These are phyloP conservation scores for Passiflora organensis DNA, from an alignment of 345 rosid species.

Conservation along the genomic window DNA sequence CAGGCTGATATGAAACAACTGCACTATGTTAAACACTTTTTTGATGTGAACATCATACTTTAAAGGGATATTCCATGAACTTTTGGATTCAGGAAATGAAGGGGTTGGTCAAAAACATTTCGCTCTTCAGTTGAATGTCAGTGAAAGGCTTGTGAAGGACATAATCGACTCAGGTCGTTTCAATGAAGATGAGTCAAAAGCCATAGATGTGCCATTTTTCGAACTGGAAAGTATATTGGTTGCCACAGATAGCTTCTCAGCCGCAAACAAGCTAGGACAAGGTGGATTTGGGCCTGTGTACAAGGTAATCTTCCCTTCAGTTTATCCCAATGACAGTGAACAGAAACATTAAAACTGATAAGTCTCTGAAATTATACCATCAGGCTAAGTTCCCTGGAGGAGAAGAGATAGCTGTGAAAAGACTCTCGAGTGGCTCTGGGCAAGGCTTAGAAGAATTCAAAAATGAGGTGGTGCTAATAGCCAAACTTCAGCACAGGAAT, in stretches of 20 bases:
- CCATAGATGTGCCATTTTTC: constrained; percentile 40
- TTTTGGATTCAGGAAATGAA: constrained; percentile 17
- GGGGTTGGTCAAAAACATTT: constrained; percentile 4
- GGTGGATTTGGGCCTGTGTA: constrained; percentile 69
- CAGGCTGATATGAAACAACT: no score
- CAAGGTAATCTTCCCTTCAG: constrained; percentile 28
- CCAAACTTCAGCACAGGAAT: constrained; percentile 55
- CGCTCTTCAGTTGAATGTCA: constrained; percentile 20
- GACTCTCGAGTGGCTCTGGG: constrained; percentile 47
- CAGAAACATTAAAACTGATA: background rate
- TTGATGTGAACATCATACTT: no score
- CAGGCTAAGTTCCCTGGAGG: constrained; percentile 49
- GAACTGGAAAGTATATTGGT: constrained; percentile 34
- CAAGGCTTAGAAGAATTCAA: constrained; percentile 61
- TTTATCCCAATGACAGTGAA: background rate
- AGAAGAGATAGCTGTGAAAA: constrained; percentile 53
- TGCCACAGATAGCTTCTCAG: constrained; percentile 46
- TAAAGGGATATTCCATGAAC: no score
- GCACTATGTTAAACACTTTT: no score
- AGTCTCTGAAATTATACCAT: background rate
- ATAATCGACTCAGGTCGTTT: constrained; percentile 21
- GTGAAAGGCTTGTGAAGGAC: constrained; percentile 26
- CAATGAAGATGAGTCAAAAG: constrained; percentile 33
- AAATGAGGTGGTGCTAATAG: constrained; percentile 48
- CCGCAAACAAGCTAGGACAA: constrained; percentile 44